Evolutionary conservation across 306 rosid species (phyloP).

Genomic region (Potentilla sterilis): DNA sequence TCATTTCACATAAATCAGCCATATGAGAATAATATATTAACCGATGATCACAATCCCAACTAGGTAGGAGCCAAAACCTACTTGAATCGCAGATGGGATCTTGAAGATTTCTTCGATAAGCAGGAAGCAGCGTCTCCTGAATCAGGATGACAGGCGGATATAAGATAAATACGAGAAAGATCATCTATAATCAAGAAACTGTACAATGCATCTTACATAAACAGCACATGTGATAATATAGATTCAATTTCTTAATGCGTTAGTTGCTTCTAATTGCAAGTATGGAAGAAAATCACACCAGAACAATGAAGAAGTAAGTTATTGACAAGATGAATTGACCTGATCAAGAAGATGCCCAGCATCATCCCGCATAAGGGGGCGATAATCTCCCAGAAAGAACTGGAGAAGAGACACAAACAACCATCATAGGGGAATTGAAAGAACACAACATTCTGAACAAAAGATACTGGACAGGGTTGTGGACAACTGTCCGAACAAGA

Average conservation of each 20-base stretch:
- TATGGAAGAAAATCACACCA: conserved; percentile 23
- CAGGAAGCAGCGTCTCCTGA: conserved; percentile 81
- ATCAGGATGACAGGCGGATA: conserved; percentile 6
- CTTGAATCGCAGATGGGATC: conserved; percentile 90
- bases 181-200: background rate
- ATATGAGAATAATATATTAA: conserved; percentile 26
- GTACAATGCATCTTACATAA: background rate
- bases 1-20: conserved; percentile 21
- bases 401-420: conserved; percentile 37
- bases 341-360: conserved; percentile 78
- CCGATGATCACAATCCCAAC: conserved; percentile 11
- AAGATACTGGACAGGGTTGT: conserved; percentile 8
- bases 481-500: background rate
- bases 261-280: conserved; percentile 11
- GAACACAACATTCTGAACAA: conserved; percentile 7
- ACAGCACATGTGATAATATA: conserved; percentile 5
- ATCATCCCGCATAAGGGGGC: conserved; percentile 67
- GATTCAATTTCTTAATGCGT: conserved; percentile 12
- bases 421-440: conserved; percentile 24
- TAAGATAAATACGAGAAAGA: conserved; percentile 8
- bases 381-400: conserved; percentile 92
- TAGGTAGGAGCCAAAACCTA: conserved; percentile 38
- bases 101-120: conserved; percentile 66
- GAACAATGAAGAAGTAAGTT: conserved; percentile 19
- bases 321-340: conserved; percentile 39